Evolutionary conservation across 352 stramenopile genomes (phyloP).

Genomic region (Pythium rhizo-oryzae): DNA sequence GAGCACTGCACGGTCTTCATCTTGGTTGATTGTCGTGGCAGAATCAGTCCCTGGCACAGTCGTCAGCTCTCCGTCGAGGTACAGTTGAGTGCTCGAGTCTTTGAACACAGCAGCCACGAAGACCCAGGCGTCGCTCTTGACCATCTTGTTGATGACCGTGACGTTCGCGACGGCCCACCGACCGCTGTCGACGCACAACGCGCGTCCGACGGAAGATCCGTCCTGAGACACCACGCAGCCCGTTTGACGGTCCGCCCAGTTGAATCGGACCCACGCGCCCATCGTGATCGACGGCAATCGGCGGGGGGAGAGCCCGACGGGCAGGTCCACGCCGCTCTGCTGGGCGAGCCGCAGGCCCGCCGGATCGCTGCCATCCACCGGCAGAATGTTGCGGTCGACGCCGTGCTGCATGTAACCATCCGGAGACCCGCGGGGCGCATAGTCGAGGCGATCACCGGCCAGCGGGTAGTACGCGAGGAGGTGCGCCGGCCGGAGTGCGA

Average conservation of each 20-base stretch:
- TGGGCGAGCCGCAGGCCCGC: slow-evolving; percentile 23
- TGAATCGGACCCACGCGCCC: slow-evolving; percentile 44
- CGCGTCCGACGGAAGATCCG: slow-evolving; percentile 37
- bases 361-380: neutral
- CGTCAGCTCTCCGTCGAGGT: slow-evolving; percentile 27
- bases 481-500: slow-evolving; percentile 36
- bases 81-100: slow-evolving; percentile 17
- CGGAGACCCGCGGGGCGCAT: slow-evolving; percentile 35
- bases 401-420: slow-evolving; percentile 50
- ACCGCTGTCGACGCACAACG: slow-evolving; percentile 40
- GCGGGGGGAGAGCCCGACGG: slow-evolving; percentile 30
- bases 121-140: slow-evolving; percentile 36
- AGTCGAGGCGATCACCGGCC: slow-evolving; percentile 35
- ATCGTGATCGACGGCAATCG: slow-evolving; percentile 40
- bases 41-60: neutral
- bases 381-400: neutral
- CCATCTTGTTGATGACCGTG: neutral
- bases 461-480: slow-evolving; percentile 58
- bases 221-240: slow-evolving; percentile 52
- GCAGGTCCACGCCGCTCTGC: slow-evolving; percentile 37
- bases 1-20: slow-evolving; percentile 7
- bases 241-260: slow-evolving; percentile 15
- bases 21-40: neutral
- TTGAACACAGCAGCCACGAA: slow-evolving; percentile 50
- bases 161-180: slow-evolving; percentile 36